Conservation (phyloP, 352 stramenopile species). For the Globisporangium sylvaticum region DNA sequence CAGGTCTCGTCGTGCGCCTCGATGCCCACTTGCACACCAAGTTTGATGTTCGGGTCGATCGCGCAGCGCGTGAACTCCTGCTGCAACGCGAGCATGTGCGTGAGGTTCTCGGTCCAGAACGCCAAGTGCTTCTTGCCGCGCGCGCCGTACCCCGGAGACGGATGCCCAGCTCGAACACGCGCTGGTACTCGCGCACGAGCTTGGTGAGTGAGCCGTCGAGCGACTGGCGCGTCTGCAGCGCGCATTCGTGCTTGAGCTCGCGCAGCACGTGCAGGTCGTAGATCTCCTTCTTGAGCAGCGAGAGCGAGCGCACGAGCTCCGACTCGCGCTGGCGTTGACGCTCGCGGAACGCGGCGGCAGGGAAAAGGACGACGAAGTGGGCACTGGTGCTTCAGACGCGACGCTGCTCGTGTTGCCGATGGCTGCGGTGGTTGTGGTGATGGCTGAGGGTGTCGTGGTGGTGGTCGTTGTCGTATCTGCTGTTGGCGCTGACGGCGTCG, state of each 20-base stretch:
- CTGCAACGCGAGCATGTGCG: not conserved
- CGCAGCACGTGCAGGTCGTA: not conserved
- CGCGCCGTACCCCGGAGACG: not conserved
- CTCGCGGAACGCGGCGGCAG: not conserved
- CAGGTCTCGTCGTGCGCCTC: not conserved
- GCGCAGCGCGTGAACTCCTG: not conserved
- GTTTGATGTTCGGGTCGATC: not conserved
- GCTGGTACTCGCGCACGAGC: not conserved
- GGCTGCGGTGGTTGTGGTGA: too few relatives aligned
- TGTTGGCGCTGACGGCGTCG: too few relatives aligned
- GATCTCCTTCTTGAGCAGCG: not conserved
- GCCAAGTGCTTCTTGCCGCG: not conserved
- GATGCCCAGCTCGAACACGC: not conserved
- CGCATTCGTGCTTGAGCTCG: not conserved
- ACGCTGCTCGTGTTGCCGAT: too few relatives aligned
- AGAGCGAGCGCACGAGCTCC: not conserved
- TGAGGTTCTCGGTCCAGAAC: not conserved
- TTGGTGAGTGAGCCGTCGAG: not conserved
- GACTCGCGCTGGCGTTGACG: not conserved
- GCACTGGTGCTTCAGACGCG: too few relatives aligned
- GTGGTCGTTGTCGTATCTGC: too few relatives aligned
- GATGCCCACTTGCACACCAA: not conserved
- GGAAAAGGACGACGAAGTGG: not conserved
- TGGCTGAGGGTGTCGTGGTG: too few relatives aligned
- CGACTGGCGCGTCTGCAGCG: not conserved